These are phyloP conservation scores for Anacardium occidentale DNA, from an alignment of 345 rosid species.

Conservation along the genomic window DNA sequence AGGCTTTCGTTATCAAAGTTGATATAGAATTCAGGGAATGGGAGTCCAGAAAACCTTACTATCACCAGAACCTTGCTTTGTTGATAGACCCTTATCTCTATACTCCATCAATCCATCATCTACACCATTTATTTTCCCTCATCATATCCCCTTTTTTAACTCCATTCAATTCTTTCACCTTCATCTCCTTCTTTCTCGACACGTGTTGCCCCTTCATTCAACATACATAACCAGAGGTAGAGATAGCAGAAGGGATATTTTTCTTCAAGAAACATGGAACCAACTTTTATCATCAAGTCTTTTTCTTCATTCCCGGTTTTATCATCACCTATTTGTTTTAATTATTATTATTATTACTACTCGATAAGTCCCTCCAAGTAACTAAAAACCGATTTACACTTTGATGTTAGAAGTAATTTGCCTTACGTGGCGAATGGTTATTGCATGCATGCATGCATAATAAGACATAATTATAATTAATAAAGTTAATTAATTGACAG, in stretches of 20 bases:
- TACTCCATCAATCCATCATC: slow-evolving; percentile 22
- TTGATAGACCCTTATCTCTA: slow-evolving; percentile 48
- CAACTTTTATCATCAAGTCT: no score
- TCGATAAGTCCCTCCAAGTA: no score
- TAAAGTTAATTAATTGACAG: not conserved
- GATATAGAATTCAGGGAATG: not conserved
- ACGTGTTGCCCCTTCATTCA: slow-evolving; percentile 9
- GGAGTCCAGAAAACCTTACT: not conserved
- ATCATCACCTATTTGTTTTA: no score
- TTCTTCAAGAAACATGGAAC: no score
- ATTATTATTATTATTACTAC: no score
- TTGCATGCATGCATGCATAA: slow-evolving; percentile 15
- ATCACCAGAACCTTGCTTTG: slow-evolving; percentile 30
- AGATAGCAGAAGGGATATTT: not conserved
- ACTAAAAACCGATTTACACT: no score
- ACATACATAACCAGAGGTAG: not conserved
- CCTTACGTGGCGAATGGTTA: slow-evolving; percentile 25
- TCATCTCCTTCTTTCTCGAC: slow-evolving; percentile 6
- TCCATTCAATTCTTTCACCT: slow-evolving; percentile 2
- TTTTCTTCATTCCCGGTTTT: no score
- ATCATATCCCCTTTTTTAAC: not conserved
- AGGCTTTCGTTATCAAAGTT: not conserved
- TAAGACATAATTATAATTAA: no score
- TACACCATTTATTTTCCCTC: slow-evolving; percentile 15
- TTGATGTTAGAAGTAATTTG: no score